A percentile compares a stretch with the other conserved stretches of the same genome.
Conservation (phyloP, 805 yeast species). For the Blastobotrys americana region DNA sequence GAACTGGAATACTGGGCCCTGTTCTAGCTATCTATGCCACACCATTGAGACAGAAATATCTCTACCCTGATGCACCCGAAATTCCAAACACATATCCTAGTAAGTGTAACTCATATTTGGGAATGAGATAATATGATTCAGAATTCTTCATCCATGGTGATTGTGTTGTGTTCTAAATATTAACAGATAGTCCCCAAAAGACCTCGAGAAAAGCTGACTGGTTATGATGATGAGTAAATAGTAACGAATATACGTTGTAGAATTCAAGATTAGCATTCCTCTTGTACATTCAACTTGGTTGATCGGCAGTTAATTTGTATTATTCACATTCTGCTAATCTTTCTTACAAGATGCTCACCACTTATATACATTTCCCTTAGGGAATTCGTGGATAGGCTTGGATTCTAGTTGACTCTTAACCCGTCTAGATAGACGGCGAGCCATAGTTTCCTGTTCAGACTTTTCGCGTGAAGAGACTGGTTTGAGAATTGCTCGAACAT, state of each 20-base stretch:
- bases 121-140: conserved; percentile 8
- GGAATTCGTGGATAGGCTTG: conserved; percentile 34
- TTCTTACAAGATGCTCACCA: conserved; percentile 25
- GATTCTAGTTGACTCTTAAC: conserved; percentile 40
- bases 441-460: conserved; percentile 40
- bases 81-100: conserved; percentile 47
- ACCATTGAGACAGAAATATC: conserved; percentile 62
- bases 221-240: conserved; percentile 29
- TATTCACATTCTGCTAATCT: not conserved
- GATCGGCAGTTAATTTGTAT: not conserved
- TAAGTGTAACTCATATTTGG: conserved; percentile 39
- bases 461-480: conserved; percentile 53
- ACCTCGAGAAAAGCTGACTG: conserved; percentile 26
- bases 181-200: conserved; percentile 22
- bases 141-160: not conserved
- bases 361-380: conserved; percentile 29
- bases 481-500: conserved; percentile 70
- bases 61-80: conserved; percentile 58
- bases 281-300: not conserved
- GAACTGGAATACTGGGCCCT: conserved; percentile 63
- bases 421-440: conserved; percentile 32
- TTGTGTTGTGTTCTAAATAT: conserved; percentile 4
- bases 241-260: not conserved
- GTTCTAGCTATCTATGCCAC: conserved; percentile 50
- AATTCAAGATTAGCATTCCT: not conserved